Base-by-base conservation (phyloP, 1,139 yeast species). In the Hanseniaspora sp. region DNA sequence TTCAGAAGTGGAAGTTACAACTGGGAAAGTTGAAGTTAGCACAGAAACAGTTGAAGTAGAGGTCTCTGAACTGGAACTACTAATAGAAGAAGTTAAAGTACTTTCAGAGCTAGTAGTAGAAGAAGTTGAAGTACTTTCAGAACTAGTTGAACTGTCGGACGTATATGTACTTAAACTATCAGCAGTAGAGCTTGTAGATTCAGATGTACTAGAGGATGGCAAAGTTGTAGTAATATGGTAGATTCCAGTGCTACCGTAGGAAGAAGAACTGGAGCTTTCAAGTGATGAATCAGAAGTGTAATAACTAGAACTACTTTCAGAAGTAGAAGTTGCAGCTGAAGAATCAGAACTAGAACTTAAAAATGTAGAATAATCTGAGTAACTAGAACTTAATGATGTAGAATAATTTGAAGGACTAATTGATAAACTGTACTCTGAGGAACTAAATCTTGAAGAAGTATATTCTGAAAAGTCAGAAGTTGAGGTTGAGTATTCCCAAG, bases 111-210 rank as follows among this genome's bases (percentile, higher is more conserved):
- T n/a, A n/a, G n/a, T n/a, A n/a, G n/a, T n/a, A n/a, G n/a, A n/a
- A n/a, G n/a, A n/a, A n/a, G n/a, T n/a, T n/a, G n/a, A n/a, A n/a
- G n/a, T n/a, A n/a, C n/a, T n/a, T n/a, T n/a, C n/a, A n/a, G 53
- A n/a, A 33, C 41, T 39, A 35, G 35, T 30, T 13, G 56, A 29
- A 17, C 53, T 48, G 30, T 58, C 45, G 15, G 57, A 34, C n/a
- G 53, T 53, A 18, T 55, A 33, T 7, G 47, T 43, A 28, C 43
- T 11, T 30, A 52, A 29, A 7, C 28, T 18, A 30, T n/a, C n/a
- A n/a, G n/a, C n/a, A n/a, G 17, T 18, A 7, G 13, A 8, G 31
- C 45, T 41, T 18, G 52, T 29, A 13, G 46, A 28, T 28, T n/a
- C n/a, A n/a, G n/a, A n/a, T n/a, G n/a, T n/a, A n/a, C n/a, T n/a